Base-by-base conservation (phyloP, 306 rosid species). In the Quercus ilex region DNA sequence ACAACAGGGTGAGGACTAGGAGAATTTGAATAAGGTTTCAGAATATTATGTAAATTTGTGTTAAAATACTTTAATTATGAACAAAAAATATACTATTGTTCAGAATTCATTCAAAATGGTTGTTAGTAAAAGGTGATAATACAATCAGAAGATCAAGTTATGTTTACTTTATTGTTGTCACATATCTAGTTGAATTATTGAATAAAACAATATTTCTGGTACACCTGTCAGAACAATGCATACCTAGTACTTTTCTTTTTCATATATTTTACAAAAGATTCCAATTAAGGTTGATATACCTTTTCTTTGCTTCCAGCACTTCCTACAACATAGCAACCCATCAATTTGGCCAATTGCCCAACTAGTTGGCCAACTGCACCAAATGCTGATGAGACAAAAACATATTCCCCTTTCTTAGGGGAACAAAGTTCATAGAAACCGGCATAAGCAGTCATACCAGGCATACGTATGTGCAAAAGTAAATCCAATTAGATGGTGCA, bases 311-410 rank as follows among this genome's bases (percentile, higher is more conserved):
- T 88, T n/a, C 87, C 88, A 15, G 90, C 90, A 77, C 89, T 85
- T 79, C 94, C 92, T 73, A 90, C 92, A 74, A 90, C 94, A 86
- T 90, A 88, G 43, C 92, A 90, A 23, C 89, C 94, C 76, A 80
- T 55, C 83, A 88, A 21, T 21, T 90, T 88, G 28, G 92, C 92
- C 21, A 88, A 51, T 28, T 88, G 92, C 0, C 92, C 90, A 14
- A 88, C 92, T 33, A 86, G 72, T 78, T 88, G 90, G 55, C 92
- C 92, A 65, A 88, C 82, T 20, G 88, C 92, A 41, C 88, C 90
- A 80, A 77, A 84, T 71, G 90, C 83, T 62, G 92, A 81, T 33
- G 94, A 90, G n/a, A 90, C 33, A 11, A 90, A 88, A 0, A 88
- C 92, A 72, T 65, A 25, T 8, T 88, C 90, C 58, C 88, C 94